Percentiles rank a stretch among this genome's conserved stretches.
These are phyloP conservation scores for Boletus huronensis DNA, from an alignment of 768 basidiomycete species.

Conservation along the genomic window DNA sequence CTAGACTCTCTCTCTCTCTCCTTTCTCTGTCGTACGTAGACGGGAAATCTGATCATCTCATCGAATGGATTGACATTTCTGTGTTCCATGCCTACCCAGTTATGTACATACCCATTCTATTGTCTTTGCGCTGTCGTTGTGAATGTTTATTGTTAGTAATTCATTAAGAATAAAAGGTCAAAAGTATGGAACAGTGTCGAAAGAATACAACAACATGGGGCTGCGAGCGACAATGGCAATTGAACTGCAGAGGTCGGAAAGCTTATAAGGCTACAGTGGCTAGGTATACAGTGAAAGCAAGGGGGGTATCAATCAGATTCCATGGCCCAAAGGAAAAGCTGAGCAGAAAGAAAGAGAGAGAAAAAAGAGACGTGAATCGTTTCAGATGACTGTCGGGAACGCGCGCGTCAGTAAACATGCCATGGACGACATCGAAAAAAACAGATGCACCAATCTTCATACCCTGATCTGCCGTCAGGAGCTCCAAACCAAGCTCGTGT, in stretches of 20 bases:
- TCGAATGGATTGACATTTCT: slow-evolving; percentile 5
- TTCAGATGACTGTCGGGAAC: slow-evolving; percentile 36
- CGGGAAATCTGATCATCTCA: slow-evolving; percentile 23
- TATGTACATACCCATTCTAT: neutral
- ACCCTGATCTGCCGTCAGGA: slow-evolving; percentile 74
- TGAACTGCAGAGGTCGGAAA: neutral
- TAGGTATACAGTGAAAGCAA: slow-evolving; percentile 33
- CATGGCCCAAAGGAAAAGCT: neutral
- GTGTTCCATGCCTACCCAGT: neutral
- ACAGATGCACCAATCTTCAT: slow-evolving; percentile 68
- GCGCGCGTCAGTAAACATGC: neutral
- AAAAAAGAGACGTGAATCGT: neutral
- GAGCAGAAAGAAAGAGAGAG: neutral
- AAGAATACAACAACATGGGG: slow-evolving; percentile 3
- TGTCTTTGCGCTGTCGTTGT: neutral
- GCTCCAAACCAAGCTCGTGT: slow-evolving; percentile 64
- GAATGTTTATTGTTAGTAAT: too few relatives aligned
- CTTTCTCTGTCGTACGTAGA: slow-evolving; percentile 22
- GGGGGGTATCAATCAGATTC: slow-evolving; percentile 18
- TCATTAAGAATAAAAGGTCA: neutral
- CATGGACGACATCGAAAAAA: neutral
- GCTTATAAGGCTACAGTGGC: slow-evolving; percentile 33
- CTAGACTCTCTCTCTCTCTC: slow-evolving; percentile 3
- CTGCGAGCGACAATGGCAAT: neutral
- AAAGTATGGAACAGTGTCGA: neutral